These are phyloP conservation scores for Stipa capillata DNA, from an alignment of 176 grass and related monocot species.

Conservation along the genomic window DNA sequence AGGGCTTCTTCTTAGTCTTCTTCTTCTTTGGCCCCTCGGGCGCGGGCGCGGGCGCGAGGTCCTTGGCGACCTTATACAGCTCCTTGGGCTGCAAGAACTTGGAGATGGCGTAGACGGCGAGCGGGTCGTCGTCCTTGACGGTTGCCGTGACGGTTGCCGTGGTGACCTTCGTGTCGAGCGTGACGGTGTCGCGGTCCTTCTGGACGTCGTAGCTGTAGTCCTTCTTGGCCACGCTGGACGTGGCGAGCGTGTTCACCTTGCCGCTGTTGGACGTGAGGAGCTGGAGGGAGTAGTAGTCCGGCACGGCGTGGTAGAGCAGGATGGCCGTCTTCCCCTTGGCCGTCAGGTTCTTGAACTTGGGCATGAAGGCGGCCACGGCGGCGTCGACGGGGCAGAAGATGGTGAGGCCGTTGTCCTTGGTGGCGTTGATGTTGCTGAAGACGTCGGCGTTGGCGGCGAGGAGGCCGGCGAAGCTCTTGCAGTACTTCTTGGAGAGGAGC, in stretches of 20 bases:
- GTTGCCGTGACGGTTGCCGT: slow-evolving; percentile 43
- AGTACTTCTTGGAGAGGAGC: slow-evolving; percentile 77
- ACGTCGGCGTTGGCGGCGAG: slow-evolving; percentile 41
- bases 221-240: slow-evolving; percentile 53
- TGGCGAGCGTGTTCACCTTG: slow-evolving; percentile 72
- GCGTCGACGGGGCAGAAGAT: slow-evolving; percentile 65
- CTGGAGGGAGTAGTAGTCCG: slow-evolving; percentile 71
- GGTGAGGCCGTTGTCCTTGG: slow-evolving; percentile 65
- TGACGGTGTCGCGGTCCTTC: slow-evolving; percentile 46
- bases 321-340: slow-evolving; percentile 56
- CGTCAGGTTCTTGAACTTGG: slow-evolving; percentile 86
- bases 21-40: slow-evolving; percentile 40
- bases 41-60: slow-evolving; percentile 27
- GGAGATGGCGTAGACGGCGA: slow-evolving; percentile 48
- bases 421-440: slow-evolving; percentile 45
- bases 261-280: slow-evolving; percentile 69
- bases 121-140: slow-evolving; percentile 60
- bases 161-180: slow-evolving; percentile 36
- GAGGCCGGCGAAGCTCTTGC: slow-evolving; percentile 60
- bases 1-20: slow-evolving; percentile 48
- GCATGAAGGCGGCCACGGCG: slow-evolving; percentile 48
- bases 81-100: slow-evolving; percentile 75
- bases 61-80: slow-evolving; percentile 37
- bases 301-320: slow-evolving; percentile 70
- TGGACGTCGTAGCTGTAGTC: slow-evolving; percentile 57